Evolutionary conservation across 768 basidiomycete species (phyloP).

Genomic region (Leccinum variicolor): DNA sequence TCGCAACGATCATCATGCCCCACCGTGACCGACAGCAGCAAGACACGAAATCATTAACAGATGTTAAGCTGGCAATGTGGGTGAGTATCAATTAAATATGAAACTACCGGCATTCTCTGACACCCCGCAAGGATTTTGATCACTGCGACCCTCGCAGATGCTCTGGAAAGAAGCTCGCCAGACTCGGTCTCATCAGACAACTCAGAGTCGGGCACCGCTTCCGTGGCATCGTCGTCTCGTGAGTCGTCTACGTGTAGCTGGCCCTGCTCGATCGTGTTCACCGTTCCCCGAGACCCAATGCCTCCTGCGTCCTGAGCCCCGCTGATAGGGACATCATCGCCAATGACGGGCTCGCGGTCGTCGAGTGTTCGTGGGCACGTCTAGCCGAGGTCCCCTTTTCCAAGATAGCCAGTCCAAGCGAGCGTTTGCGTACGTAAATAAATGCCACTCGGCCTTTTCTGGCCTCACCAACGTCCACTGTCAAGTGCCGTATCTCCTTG

Average conservation of each 20-base stretch:
- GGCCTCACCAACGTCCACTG: neutral
- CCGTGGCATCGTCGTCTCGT: slow-evolving; percentile 93
- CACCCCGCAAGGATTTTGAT: slow-evolving; percentile 74
- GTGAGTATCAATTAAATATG: slow-evolving; percentile 42
- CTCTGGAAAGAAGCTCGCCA: slow-evolving; percentile 86
- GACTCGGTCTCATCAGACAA: slow-evolving; percentile 80
- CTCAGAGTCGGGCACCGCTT: slow-evolving; percentile 84
- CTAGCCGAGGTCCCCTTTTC: slow-evolving; percentile 91
- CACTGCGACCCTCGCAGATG: slow-evolving; percentile 92
- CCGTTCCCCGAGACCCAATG: slow-evolving; percentile 67
- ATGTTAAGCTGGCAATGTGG: slow-evolving; percentile 81
- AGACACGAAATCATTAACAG: neutral
- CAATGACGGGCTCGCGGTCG: slow-evolving; percentile 83
- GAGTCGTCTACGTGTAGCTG: slow-evolving; percentile 32
- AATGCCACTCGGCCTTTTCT: neutral
- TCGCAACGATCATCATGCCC: neutral
- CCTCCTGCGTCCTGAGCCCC: slow-evolving; percentile 71
- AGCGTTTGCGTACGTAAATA: slow-evolving; percentile 70
- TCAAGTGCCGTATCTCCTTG: slow-evolving; percentile 90
- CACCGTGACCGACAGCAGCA: neutral
- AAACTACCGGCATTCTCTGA: neutral
- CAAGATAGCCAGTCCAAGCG: slow-evolving; percentile 91
- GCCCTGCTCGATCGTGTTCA: neutral
- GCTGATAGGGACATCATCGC: slow-evolving; percentile 79
- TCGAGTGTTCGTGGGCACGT: slow-evolving; percentile 98